These are phyloP conservation scores for Warburgia ugandensis DNA, from an alignment of 164 flowering plant genomes.

Conservation along the genomic window DNA sequence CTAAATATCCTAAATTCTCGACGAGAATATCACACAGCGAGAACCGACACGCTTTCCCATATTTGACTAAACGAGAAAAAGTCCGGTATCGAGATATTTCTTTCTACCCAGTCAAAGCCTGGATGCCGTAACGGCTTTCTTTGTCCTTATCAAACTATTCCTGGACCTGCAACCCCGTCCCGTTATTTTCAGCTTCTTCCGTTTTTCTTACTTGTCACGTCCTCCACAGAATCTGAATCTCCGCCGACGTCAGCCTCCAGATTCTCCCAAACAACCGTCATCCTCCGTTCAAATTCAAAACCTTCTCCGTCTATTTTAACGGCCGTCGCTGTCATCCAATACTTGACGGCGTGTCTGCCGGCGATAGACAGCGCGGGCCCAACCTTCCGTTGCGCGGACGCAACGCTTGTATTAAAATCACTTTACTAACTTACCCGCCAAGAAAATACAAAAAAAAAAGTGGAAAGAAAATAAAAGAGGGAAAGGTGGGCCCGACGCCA, in stretches of 20 bases:
- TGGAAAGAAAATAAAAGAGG: neutral
- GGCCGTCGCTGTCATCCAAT: neutral
- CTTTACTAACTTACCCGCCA: slow-evolving; percentile 3
- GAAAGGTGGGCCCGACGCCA: slow-evolving; percentile 10
- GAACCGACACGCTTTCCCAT: too few relatives aligned
- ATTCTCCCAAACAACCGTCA: slow-evolving; percentile 3
- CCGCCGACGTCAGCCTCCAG: neutral
- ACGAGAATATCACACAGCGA: too few relatives aligned
- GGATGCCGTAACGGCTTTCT: too few relatives aligned
- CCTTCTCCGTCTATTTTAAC: neutral
- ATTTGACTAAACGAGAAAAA: too few relatives aligned
- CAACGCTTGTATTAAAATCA: neutral
- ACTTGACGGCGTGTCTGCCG: too few relatives aligned
- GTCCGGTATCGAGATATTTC: too few relatives aligned
- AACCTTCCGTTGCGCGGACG: slow-evolving; percentile 11
- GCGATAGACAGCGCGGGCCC: slow-evolving; percentile 6
- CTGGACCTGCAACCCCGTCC: too few relatives aligned
- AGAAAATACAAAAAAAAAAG: neutral
- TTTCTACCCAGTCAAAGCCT: too few relatives aligned
- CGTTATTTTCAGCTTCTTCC: neutral
- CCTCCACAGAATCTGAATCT: slow-evolving; percentile 11
- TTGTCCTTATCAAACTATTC: too few relatives aligned
- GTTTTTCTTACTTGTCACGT: slow-evolving; percentile 8
- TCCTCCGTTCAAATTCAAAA: neutral
- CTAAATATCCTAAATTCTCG: too few relatives aligned